Percentiles rank a stretch among this genome's conserved stretches.
These are phyloP conservation scores for Phalaenopsis hybrid DNA, from an alignment of 116 monocot genomes.

Conservation along the genomic window DNA sequence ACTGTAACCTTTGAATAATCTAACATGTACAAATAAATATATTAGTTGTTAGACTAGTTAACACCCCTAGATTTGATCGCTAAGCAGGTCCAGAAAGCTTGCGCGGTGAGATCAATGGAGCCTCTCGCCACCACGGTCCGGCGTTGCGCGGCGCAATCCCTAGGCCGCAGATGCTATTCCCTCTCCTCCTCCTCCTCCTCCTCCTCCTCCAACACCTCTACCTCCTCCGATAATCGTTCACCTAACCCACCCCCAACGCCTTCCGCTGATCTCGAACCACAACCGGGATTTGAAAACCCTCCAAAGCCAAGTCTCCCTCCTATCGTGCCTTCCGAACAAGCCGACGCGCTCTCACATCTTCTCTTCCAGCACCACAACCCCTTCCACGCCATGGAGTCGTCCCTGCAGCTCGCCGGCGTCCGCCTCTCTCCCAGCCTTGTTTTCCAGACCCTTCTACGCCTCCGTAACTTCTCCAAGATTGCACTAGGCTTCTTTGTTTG, in stretches of 20 bases:
- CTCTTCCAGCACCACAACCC: constrained; percentile 87
- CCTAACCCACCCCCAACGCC: too few species aligned
- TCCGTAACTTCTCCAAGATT: constrained; percentile 78
- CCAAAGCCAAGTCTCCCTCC: constrained; percentile 27
- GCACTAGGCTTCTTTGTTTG: constrained; percentile 76
- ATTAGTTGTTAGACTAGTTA: too few species aligned
- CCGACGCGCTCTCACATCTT: constrained; percentile 59
- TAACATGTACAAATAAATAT: too few species aligned
- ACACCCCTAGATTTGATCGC: too few species aligned
- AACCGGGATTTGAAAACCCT: background rate
- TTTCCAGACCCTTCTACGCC: constrained; percentile 77
- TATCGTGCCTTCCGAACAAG: constrained; percentile 25
- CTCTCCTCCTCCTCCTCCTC: background rate
- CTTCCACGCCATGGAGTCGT: constrained; percentile 82
- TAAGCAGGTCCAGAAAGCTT: too few species aligned
- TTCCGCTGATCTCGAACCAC: background rate
- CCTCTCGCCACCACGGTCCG: background rate
- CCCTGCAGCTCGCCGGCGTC: constrained; percentile 62
- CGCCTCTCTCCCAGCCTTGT: constrained; percentile 40
- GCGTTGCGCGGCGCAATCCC: background rate
- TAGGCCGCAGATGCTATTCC: background rate
- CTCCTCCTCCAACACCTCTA: background rate
- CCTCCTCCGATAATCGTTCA: background rate
- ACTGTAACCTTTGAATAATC: too few species aligned
- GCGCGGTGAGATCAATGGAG: background rate